Conservation (phyloP, 768 basidiomycete species). For the Suillus discolor region DNA sequence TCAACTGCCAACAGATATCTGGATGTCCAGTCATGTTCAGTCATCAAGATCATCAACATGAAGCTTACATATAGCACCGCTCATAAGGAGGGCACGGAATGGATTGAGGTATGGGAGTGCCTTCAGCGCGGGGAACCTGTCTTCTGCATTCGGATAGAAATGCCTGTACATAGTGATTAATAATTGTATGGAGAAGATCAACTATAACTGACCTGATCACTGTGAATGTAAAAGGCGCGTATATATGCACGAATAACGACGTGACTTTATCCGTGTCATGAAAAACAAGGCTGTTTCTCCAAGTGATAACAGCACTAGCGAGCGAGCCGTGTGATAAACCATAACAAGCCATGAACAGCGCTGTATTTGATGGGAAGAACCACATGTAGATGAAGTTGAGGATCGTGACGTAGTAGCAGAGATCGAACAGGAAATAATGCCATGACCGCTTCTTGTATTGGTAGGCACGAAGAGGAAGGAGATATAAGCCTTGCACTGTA, state of each 20-base stretch:
- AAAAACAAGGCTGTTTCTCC: constrained; percentile 98
- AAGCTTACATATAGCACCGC: constrained; percentile 78
- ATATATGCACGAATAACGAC: constrained; percentile 93
- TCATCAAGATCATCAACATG: constrained; percentile 12
- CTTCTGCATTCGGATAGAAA: constrained; percentile 78
- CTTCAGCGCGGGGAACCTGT: constrained; percentile 83
- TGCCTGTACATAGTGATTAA: constrained; percentile 52
- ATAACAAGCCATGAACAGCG: constrained; percentile 90
- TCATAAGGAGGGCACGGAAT: constrained; percentile 71
- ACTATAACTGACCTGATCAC: constrained; percentile 70
- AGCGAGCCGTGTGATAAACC: constrained; percentile 89
- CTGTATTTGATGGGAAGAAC: constrained; percentile 76
- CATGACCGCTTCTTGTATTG: constrained; percentile 90
- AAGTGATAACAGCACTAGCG: constrained; percentile 94
- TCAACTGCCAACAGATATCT: constrained; percentile 92
- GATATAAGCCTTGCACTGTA: constrained; percentile 73
- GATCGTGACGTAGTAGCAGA: constrained; percentile 93
- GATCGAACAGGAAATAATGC: constrained; percentile 93
- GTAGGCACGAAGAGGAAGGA: constrained; percentile 83
- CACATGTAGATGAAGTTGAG: constrained; percentile 93
- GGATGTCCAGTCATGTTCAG: constrained; percentile 14
- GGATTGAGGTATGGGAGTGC: constrained; percentile 74
- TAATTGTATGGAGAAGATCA: constrained; percentile 1
- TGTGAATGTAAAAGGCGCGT: constrained; percentile 88
- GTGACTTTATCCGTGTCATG: constrained; percentile 97